A percentile compares a stretch with the other conserved stretches of the same genome.
Evolutionary conservation across 2,329 filamentous ascomycete species (phyloP).

Genomic region (Botrytis squamosa): DNA sequence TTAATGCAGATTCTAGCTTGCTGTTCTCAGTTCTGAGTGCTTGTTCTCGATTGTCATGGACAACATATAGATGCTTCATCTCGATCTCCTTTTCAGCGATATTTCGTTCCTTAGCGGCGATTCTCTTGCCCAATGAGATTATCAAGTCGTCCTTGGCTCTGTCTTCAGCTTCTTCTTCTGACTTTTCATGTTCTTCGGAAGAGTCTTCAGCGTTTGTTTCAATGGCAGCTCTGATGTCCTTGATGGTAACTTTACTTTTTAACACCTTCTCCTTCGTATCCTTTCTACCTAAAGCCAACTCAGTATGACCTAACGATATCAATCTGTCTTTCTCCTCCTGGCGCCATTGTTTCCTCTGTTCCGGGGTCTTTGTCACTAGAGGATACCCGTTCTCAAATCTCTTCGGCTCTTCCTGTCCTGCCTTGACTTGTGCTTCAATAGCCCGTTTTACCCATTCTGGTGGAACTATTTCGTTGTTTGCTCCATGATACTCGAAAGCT

Average conservation of each 20-base stretch:
- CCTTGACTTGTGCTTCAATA: neutral
- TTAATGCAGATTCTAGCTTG: neutral
- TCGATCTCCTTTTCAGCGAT: neutral
- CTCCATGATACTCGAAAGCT: neutral
- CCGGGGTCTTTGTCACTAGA: neutral
- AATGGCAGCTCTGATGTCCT: neutral
- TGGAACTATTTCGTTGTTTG: neutral
- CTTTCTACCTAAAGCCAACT: neutral
- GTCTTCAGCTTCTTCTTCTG: neutral
- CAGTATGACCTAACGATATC: neutral
- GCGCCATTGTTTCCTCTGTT: neutral
- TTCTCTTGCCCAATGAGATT: neutral
- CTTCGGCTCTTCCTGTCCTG: neutral
- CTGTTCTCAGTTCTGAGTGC: neutral
- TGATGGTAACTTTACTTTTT: neutral
- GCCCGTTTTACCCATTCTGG: neutral
- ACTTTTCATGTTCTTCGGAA: neutral
- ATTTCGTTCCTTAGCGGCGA: neutral
- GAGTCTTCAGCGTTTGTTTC: neutral
- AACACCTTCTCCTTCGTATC: neutral
- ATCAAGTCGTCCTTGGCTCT: neutral
- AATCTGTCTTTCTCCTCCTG: neutral
- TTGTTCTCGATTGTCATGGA: neutral
- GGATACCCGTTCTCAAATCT: neutral
- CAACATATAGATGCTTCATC: neutral